A percentile compares a stretch with the other conserved stretches of the same genome.
Conservation (phyloP, 768 basidiomycete genomes). For the Sarcodon sp. region DNA sequence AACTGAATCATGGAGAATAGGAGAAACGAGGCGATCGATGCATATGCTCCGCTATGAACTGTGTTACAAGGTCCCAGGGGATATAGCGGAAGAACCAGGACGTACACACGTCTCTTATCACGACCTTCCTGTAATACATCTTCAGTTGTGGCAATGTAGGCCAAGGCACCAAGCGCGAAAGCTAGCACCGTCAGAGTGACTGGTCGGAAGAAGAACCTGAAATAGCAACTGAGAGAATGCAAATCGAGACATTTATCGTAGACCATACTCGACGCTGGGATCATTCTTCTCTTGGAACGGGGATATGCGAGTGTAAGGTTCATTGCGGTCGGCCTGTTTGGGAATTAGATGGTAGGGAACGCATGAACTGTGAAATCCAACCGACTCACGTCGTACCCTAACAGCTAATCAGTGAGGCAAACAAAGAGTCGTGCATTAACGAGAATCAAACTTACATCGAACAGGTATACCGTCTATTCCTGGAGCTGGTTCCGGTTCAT, state of each 20-base stretch:
- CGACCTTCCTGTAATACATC: conserved; percentile 76
- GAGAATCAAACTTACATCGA: conserved; percentile 46
- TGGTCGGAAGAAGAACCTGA: conserved; percentile 79
- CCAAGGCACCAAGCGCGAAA: conserved; percentile 50
- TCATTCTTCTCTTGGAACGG: conserved; percentile 80
- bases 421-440: conserved; percentile 1
- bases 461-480: conserved; percentile 67
- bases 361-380: not conserved
- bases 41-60: conserved; percentile 55
- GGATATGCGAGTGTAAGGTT: conserved; percentile 69
- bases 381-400: conserved; percentile 76
- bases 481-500: conserved; percentile 50
- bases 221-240: not conserved
- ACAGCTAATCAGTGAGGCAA: not conserved
- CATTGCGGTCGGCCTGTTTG: conserved; percentile 65
- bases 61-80: not conserved
- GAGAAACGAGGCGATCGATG: conserved; percentile 61
- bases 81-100: conserved; percentile 5
- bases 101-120: conserved; percentile 74
- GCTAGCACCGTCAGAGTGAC: conserved; percentile 67
- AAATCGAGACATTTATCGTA: not conserved
- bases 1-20: conserved; percentile 81
- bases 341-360: not conserved
- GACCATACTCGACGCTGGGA: conserved; percentile 67
- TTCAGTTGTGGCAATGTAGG: conserved; percentile 74